Base-by-base conservation (phyloP, 1,284 basidiomycete genomes). In the Irpex sp. region DNA sequence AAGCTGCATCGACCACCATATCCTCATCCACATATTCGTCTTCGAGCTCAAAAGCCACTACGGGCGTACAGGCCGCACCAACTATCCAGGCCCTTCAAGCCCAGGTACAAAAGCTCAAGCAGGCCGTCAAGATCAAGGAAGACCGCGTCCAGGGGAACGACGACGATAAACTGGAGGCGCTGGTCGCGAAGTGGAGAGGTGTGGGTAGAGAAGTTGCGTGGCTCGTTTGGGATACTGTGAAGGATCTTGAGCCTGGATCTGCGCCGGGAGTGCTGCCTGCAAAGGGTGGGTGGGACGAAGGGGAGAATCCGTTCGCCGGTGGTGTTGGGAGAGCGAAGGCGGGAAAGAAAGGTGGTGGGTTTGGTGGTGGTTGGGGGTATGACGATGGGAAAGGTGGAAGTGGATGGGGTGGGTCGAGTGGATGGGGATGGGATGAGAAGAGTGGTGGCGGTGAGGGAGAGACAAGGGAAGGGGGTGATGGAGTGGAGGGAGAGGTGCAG, bases 191-290 rank as follows among this genome's bases (percentile, higher is more conserved):
- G 72, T 92, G 90, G 90, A 83, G 78, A 47, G 80, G 82, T 58
- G 87, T 82, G n/a, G 90, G 86, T 2, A 76, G 86, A 65, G 90
- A 91, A 66, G 80, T 85, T 18, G 88, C 89, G 3, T 89, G 82
- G 78, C 86, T 89, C 58, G 76, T 92, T 21, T 92, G 90, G 89
- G 78, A 78, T 36, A 75, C 85, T 18, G 82, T 87, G 51, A 89
- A 86, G 70, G 85, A 89, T 64, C 56, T 71, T 56, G 73, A 72
- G 51, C 71, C 71, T 0, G 71, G 71, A 16, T 71, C 67, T 28
- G 73, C 69, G 33, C 61, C 54, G 28, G 61, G 58, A 18, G 42
- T 56, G 1, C 55, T 52, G 49, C 60, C 63, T 60, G 55, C 52
- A 49, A 59, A 66, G 59, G 61, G 66, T 58, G 65, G 69, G 58